Percentiles rank a stretch among this genome's conserved stretches.
Conservation (phyloP, 2,329 filamentous ascomycete genomes). For the Microascus cirrosus region DNA sequence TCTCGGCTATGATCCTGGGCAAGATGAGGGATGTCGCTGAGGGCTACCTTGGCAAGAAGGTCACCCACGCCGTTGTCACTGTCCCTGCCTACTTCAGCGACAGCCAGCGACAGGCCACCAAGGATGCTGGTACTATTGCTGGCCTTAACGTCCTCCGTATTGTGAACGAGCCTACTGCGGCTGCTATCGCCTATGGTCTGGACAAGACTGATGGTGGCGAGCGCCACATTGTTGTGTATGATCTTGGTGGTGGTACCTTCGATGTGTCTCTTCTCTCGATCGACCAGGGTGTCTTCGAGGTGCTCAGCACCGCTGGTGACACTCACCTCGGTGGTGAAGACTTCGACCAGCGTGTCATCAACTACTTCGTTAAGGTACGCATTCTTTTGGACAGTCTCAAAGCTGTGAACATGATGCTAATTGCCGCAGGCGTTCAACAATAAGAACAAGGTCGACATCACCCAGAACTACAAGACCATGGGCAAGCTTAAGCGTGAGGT, state of each 20-base stretch:
- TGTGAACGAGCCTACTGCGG: constrained; percentile 92
- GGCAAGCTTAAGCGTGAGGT: constrained; percentile 99
- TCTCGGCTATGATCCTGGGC: constrained; percentile 70
- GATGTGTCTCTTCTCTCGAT: constrained; percentile 91
- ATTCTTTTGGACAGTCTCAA: not conserved
- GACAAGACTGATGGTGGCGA: constrained; percentile 73
- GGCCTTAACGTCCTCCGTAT: constrained; percentile 93
- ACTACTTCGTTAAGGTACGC: constrained; percentile 72
- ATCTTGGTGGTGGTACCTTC: constrained; percentile 89
- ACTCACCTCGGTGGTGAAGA: constrained; percentile 97
- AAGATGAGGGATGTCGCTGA: constrained; percentile 82
- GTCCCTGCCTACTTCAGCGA: constrained; percentile 98
- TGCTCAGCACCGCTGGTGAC: constrained; percentile 89
- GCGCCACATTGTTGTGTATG: constrained; percentile 85
- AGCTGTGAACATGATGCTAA: not conserved
- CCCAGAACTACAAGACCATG: constrained; percentile 95
- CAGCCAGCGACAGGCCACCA: constrained; percentile 92
- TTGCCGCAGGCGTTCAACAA: constrained; percentile 70
- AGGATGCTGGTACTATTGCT: constrained; percentile 86
- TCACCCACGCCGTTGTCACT: constrained; percentile 82
- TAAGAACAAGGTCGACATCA: constrained; percentile 86
- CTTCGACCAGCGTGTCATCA: constrained; percentile 96
- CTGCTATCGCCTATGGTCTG: constrained; percentile 88
- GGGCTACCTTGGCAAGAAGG: constrained; percentile 69
- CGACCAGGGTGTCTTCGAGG: constrained; percentile 87